Evolutionary conservation across 2,329 filamentous ascomycete genomes (phyloP).

Genomic region (Lachnellula arida): DNA sequence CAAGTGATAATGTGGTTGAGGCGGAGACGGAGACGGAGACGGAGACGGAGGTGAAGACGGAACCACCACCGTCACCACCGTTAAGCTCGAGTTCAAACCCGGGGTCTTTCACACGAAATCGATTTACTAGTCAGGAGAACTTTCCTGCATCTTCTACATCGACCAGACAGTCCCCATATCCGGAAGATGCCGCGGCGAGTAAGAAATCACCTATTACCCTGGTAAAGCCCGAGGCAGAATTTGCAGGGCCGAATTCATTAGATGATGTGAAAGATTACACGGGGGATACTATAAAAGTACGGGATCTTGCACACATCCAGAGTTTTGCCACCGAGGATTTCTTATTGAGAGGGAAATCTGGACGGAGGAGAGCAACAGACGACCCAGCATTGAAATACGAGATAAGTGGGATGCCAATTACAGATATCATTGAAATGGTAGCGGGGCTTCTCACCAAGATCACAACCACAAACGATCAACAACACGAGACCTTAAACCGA

Average conservation of each 20-base stretch:
- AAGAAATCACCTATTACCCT: conserved; percentile 2
- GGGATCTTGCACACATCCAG: conserved; percentile 86
- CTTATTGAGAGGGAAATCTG: conserved; percentile 48
- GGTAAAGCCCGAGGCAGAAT: conserved; percentile 12
- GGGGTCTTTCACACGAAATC: conserved; percentile 18
- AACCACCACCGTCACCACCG: conserved; percentile 27
- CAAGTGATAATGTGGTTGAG: conserved; percentile 11
- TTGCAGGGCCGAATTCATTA: conserved; percentile 29
- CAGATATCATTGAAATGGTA: conserved; percentile 98
- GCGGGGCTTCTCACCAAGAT: conserved; percentile 95
- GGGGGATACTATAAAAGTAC: conserved; percentile 63
- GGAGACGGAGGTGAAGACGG: conserved; percentile 19
- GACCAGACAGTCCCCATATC: conserved; percentile 8
- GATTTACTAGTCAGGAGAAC: conserved; percentile 28
- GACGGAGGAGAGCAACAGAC: conserved; percentile 49
- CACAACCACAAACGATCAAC: conserved; percentile 89
- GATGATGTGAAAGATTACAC: conserved; percentile 35
- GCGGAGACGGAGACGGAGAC: not conserved
- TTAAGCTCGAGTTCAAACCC: conserved; percentile 25
- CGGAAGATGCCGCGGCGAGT: conserved; percentile 9
- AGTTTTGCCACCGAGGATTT: conserved; percentile 78
- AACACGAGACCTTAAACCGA: conserved; percentile 86
- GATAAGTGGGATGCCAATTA: conserved; percentile 95
- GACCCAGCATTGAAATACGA: conserved; percentile 64
- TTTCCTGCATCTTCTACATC: conserved; percentile 16